These are phyloP conservation scores for Fraxinus ornus DNA, from an alignment of 305 asterid genomes.

Conservation along the genomic window DNA sequence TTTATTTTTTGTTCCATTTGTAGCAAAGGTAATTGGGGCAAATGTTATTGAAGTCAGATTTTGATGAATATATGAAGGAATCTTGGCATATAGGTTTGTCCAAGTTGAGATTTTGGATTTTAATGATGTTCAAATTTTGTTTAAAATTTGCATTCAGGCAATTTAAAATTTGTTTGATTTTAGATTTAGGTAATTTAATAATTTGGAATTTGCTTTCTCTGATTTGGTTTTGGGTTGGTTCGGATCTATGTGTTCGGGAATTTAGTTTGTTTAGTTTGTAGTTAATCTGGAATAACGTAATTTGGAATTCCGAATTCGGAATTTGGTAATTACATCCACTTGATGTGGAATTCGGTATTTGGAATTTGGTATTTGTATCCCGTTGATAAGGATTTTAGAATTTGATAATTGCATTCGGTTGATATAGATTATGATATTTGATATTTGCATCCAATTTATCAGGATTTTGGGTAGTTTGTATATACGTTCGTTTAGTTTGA, in stretches of 20 bases:
- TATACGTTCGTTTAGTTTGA: background rate
- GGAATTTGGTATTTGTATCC: background rate
- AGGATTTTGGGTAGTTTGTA: background rate
- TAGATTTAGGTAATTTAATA: background rate
- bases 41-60: background rate
- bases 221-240: background rate
- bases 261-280: background rate
- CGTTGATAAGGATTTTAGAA: background rate
- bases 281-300: background rate
- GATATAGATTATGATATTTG: background rate
- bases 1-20: background rate
- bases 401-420: background rate
- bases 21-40: background rate
- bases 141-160: background rate
- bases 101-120: background rate
- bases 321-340: background rate
- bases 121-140: background rate
- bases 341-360: background rate
- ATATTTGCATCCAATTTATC: background rate
- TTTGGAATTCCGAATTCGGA: background rate
- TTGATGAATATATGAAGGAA: background rate
- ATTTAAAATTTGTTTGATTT: background rate
- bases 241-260: background rate
- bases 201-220: background rate
- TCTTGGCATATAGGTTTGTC: background rate